Evolutionary conservation across 2,329 filamentous ascomycete genomes (phyloP).

Genomic region (Ilyonectria robusta): DNA sequence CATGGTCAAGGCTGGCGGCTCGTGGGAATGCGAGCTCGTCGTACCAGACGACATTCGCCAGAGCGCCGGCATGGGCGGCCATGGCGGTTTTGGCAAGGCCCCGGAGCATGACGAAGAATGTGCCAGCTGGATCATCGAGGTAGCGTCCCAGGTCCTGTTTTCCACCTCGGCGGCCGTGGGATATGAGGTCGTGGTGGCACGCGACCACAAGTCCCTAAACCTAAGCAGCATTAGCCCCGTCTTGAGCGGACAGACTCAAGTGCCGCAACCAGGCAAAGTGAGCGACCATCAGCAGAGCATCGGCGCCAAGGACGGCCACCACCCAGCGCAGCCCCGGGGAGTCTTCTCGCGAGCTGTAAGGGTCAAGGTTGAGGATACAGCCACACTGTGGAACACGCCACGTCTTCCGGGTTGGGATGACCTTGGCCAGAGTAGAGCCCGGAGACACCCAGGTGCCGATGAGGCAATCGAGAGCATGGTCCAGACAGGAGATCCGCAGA

Average conservation of each 20-base stretch:
- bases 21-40: slow-evolving; percentile 84
- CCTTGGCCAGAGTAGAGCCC: slow-evolving; percentile 50
- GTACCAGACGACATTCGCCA: slow-evolving; percentile 85
- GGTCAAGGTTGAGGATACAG: slow-evolving; percentile 88
- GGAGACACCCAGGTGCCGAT: slow-evolving; percentile 45
- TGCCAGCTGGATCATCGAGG: slow-evolving; percentile 90
- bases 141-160: slow-evolving; percentile 94
- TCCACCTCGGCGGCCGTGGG: slow-evolving; percentile 89
- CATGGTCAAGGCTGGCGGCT: slow-evolving; percentile 93
- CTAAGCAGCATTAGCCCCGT: slow-evolving; percentile 67
- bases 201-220: slow-evolving; percentile 87
- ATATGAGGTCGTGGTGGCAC: slow-evolving; percentile 88
- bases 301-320: slow-evolving; percentile 69
- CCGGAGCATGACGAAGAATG: slow-evolving; percentile 66
- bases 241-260: slow-evolving; percentile 60
- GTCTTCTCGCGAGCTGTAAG: slow-evolving; percentile 87
- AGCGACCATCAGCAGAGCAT: slow-evolving; percentile 81
- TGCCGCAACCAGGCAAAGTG: slow-evolving; percentile 78
- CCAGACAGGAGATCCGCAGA: slow-evolving; percentile 52
- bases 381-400: slow-evolving; percentile 93
- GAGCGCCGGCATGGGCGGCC: slow-evolving; percentile 66
- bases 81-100: slow-evolving; percentile 62
- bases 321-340: slow-evolving; percentile 77
- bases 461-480: slow-evolving; percentile 52
- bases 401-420: slow-evolving; percentile 78